These are phyloP conservation scores for Oryza meridionalis DNA, from an alignment of 176 grass and related monocot species.

Conservation along the genomic window DNA sequence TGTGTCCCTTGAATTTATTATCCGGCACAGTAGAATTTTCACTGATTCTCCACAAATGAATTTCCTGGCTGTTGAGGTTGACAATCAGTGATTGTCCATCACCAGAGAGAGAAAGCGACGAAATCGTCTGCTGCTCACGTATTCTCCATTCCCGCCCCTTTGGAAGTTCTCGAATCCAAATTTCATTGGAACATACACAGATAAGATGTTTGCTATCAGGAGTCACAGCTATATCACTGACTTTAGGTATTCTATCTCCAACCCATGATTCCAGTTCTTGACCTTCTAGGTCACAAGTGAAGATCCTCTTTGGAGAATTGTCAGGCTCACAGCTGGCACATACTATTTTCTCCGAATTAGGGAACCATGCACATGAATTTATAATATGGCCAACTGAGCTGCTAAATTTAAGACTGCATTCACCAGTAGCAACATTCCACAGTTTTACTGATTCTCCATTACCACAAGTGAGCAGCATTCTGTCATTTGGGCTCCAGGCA, in stretches of 20 bases:
- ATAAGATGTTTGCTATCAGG: conserved; percentile 75
- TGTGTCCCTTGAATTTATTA: conserved; percentile 90
- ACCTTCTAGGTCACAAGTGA: conserved; percentile 85
- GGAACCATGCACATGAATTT: conserved; percentile 92
- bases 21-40: conserved; percentile 47
- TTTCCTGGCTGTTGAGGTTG: conserved; percentile 92
- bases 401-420: conserved; percentile 65
- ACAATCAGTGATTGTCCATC: conserved; percentile 85
- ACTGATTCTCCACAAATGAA: conserved; percentile 86
- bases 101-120: conserved; percentile 78
- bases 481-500: conserved; percentile 88
- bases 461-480: conserved; percentile 85
- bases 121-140: conserved; percentile 65
- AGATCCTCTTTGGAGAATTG: conserved; percentile 66
- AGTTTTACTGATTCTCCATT: conserved; percentile 74
- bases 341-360: conserved; percentile 87
- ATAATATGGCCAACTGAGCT: conserved; percentile 41
- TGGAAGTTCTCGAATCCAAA: conserved; percentile 81
- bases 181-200: conserved; percentile 69
- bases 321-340: conserved; percentile 62
- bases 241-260: conserved; percentile 95
- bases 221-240: conserved; percentile 78
- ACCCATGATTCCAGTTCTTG: conserved; percentile 76
- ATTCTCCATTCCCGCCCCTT: conserved; percentile 74
- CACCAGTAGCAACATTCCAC: conserved; percentile 79